A percentile compares a stretch with the other conserved stretches of the same genome.
These are phyloP conservation scores for Pestalotiopsis sp. DNA, from an alignment of 2,329 filamentous ascomycete genomes.

Conservation along the genomic window DNA sequence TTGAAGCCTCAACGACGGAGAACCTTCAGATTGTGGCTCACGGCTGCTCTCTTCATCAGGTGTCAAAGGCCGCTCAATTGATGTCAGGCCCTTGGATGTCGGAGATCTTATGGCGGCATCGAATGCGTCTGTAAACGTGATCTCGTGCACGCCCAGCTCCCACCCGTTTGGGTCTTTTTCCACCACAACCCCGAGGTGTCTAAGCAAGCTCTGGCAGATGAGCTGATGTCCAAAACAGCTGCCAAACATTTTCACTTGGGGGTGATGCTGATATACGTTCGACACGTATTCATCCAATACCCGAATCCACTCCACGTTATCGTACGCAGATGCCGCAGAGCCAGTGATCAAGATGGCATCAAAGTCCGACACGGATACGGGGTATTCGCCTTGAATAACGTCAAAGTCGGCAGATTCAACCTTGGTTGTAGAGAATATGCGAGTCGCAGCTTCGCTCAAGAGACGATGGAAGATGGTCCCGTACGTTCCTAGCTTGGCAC, in stretches of 20 bases:
- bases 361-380: constrained; percentile 24
- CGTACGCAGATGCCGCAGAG: constrained; percentile 24
- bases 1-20: constrained; percentile 28
- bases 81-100: background rate
- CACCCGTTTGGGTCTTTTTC: constrained; percentile 22
- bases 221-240: constrained; percentile 42
- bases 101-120: constrained; percentile 17
- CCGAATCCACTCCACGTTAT: constrained; percentile 12
- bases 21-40: background rate
- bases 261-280: constrained; percentile 25
- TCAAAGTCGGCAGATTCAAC: constrained; percentile 36
- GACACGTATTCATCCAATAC: constrained; percentile 14
- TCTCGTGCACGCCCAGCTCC: constrained; percentile 25
- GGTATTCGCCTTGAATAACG: constrained; percentile 33
- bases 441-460: background rate
- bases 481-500: background rate
- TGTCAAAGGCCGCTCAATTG: background rate
- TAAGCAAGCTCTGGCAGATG: constrained; percentile 34
- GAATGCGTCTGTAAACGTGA: constrained; percentile 19
- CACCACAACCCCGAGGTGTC: constrained; percentile 20
- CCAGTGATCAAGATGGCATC: constrained; percentile 39
- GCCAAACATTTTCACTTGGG: constrained; percentile 36
- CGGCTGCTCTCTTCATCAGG: background rate
- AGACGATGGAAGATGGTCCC: constrained; percentile 2
- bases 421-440: constrained; percentile 3